Evolutionary conservation across 352 stramenopile species (phyloP), one percentile per base, ranked within the genome.

Genomic region (Phytophthora crassamura): DNA sequence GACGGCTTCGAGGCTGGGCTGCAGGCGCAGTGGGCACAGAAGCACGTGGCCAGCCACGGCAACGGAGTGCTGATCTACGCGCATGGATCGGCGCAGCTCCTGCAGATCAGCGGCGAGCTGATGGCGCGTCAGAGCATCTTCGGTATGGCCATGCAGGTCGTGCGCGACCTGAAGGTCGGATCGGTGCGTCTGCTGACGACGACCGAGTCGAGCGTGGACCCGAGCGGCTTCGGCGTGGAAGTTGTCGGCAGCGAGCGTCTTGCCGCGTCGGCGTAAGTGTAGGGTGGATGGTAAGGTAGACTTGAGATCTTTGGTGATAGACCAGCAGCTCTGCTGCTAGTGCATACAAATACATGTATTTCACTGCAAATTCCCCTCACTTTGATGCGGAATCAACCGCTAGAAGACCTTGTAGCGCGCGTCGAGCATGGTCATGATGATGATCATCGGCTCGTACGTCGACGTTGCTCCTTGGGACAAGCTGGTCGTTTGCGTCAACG

Each of bases 51-150:
- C 4, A 42, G 69, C 12, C 51, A 73, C 33, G 75, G 67, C 15
- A 47, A 50, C 3, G 84, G 82, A 33, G 59, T 90, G 7, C 20
- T 92, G 46, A 74, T 91, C 35, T 89, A 89, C 61, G 70, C 84
- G 18, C 74, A 84, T 59, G 74, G 77, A 34, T 78, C 76, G 18
- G 64, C 76, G 16, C 75, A 81, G 49, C 55, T 94, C 35, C 58
- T 91, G 20, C 79, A 89, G 63, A 77, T 91, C 46, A 93, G 84
- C 41, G 82, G 84, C n/a, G 80, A 90, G 56, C 56, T 91, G 49
- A 94, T 94, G 86, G 84, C 82, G 40, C 72, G 77, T 30, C 84
- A 93, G 67, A 91, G 81, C 67, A 89, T 94, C 62, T 93, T 94
- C 53, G 84, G 80, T 42, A 81, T 92, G 70, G 78, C 75, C 50